phyloP scores from a whole-genome alignment of 2,329 filamentous ascomycete genomes.

The Cladophialophora chaetospira region DNA sequence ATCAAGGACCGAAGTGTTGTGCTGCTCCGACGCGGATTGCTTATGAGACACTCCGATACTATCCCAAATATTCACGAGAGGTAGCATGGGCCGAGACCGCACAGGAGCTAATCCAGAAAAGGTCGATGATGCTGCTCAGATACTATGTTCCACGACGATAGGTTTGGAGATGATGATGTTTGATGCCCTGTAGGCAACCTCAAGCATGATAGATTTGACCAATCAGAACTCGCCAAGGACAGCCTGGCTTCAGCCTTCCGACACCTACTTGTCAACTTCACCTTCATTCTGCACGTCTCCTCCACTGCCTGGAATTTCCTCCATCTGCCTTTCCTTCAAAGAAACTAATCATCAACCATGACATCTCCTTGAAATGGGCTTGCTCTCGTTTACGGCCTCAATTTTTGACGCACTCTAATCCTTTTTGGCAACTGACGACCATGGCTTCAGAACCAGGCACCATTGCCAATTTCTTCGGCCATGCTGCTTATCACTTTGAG shows the following conservation, averaged over 20 bases:
- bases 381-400: not conserved
- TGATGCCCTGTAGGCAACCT: not conserved
- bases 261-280: not conserved
- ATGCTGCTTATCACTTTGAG: slow-evolving; percentile 28
- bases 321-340: not conserved
- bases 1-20: slow-evolving; percentile 21
- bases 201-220: not conserved
- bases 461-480: slow-evolving; percentile 26
- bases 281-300: too few species aligned
- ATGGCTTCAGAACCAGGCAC: slow-evolving; percentile 21
- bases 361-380: not conserved
- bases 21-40: slow-evolving; percentile 35
- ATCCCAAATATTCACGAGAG: slow-evolving; percentile 14
- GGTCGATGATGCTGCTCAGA: slow-evolving; percentile 20
- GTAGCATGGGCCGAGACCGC: slow-evolving; percentile 20
- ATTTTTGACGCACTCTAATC: not conserved
- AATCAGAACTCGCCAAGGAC: slow-evolving; percentile 22
- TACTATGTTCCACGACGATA: slow-evolving; percentile 13
- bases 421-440: not conserved
- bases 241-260: slow-evolving; percentile 16
- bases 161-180: not conserved
- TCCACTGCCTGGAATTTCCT: too few species aligned
- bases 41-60: slow-evolving; percentile 28
- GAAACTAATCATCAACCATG: not conserved
- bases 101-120: slow-evolving; percentile 13